Evolutionary conservation across 768 basidiomycete species (phyloP), one percentile per base, ranked within the genome.

Genomic region (Postia placenta): DNA sequence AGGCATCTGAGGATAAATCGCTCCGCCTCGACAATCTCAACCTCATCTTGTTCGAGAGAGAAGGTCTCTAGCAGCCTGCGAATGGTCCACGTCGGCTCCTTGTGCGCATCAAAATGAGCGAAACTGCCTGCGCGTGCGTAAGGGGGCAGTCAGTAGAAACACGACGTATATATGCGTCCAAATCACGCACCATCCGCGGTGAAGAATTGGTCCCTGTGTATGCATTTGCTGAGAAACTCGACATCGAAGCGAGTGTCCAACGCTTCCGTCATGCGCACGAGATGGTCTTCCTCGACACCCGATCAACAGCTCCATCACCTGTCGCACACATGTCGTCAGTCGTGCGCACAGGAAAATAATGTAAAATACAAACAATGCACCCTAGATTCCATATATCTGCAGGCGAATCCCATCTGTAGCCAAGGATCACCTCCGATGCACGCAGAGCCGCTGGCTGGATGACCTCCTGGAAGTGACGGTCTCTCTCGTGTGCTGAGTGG

Each of bases 191-290:
- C 44, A 23, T 45, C 44, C 6, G n/a, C 17, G 12, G 19, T 45
- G 28, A 35, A 45, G 28, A 5, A 45, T 45, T 30, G 19, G 27
- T 45, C 30, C 5, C 44, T 27, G 27, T 35, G 44, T 15, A 15
- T 23, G 17, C 28, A 45, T 15, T 33, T 15, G 14, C 24, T 14
- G 11, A 45, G 30, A 17, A 19, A 27, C 17, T 27, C 30, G 11
- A 33, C 6, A 5, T 45, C 44, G 25, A 45, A 45, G n/a, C 15
- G 30, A 6, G 30, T 19, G 5, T 35, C 44, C n/a, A 45, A 33
- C n/a, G 28, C 44, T 45, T 45, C 44, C 17, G 44, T 45, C 44
- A 45, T 45, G 19, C 44, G 44, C 12, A 33, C 26, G n/a, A 45
- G 44, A 35, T 45, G 28, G 30, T 45, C 44, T 33, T 35, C 44